These are phyloP conservation scores for Fusarium heterosporum DNA, from an alignment of 2,329 filamentous ascomycete species.

Conservation along the genomic window DNA sequence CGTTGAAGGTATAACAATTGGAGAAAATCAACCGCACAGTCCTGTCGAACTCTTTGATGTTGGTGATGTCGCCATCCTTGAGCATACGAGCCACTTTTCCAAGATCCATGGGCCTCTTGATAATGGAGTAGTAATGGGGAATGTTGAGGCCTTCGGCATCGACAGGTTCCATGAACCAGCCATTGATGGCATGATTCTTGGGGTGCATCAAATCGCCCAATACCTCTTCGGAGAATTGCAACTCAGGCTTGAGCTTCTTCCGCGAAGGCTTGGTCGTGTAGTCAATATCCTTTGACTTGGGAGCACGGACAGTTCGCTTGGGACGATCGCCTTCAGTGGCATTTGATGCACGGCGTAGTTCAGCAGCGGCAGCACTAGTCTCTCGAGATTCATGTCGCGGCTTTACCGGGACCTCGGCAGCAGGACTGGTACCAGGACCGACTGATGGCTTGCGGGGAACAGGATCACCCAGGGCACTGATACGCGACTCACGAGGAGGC, in stretches of 20 bases:
- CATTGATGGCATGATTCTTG: conserved; percentile 75
- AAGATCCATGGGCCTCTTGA: conserved; percentile 98
- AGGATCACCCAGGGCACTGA: conserved; percentile 42
- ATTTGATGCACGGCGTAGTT: conserved; percentile 79
- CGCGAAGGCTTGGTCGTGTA: conserved; percentile 81
- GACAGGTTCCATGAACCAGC: conserved; percentile 84
- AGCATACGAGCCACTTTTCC: conserved; percentile 84
- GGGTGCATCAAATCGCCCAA: conserved; percentile 80
- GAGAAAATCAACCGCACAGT: conserved; percentile 86
- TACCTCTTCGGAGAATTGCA: conserved; percentile 89
- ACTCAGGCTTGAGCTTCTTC: conserved; percentile 88
- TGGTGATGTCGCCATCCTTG: conserved; percentile 81
- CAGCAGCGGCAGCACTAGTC: conserved; percentile 26
- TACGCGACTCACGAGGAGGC: conserved; percentile 52
- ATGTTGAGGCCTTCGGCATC: conserved; percentile 95
- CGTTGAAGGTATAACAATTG: conserved; percentile 94
- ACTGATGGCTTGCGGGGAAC: conserved; percentile 47
- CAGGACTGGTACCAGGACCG: conserved; percentile 48
- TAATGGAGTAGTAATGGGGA: conserved; percentile 89
- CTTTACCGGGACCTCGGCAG: conserved; percentile 40
- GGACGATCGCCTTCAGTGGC: conserved; percentile 81
- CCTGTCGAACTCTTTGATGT: conserved; percentile 84
- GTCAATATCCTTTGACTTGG: conserved; percentile 90
- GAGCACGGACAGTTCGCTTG: conserved; percentile 93
- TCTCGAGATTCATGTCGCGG: conserved; percentile 37